Evolutionary conservation across 1,139 yeast genomes (phyloP).

Genomic region (Arxiozyma slooffiae): DNA sequence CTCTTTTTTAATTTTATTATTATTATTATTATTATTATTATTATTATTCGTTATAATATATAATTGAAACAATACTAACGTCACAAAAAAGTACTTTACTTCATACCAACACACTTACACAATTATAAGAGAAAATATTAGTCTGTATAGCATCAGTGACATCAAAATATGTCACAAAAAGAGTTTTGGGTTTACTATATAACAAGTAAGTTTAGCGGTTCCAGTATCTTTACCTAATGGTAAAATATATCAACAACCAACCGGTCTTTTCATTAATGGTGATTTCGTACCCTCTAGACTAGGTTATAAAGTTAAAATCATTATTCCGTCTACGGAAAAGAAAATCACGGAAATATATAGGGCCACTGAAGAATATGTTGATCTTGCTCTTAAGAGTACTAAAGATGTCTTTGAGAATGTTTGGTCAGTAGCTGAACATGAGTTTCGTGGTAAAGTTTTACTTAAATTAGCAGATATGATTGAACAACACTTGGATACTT

Average conservation of each 20-base stretch:
- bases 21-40: too few relatives aligned
- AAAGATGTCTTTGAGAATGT: conserved; percentile 34
- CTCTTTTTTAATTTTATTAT: neutral
- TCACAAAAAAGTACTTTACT: too few relatives aligned
- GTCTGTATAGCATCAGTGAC: conserved; percentile 13
- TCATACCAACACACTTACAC: neutral
- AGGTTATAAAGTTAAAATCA: conserved; percentile 36
- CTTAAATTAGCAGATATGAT: conserved; percentile 52
- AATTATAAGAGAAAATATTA: conserved; percentile 6
- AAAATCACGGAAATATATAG: conserved; percentile 38
- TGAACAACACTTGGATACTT: conserved; percentile 43
- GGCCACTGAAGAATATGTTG: conserved; percentile 40
- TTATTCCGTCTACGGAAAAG: conserved; percentile 41
- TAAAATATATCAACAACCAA: conserved; percentile 41
- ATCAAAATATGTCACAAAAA: conserved; percentile 7
- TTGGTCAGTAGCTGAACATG: conserved; percentile 38
- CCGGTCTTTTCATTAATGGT: conserved; percentile 42
- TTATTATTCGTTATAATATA: neutral
- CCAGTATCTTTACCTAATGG: conserved; percentile 48
- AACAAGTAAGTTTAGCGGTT: conserved; percentile 37
- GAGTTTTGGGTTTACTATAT: conserved; percentile 26
- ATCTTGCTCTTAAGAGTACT: conserved; percentile 40
- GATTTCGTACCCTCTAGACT: conserved; percentile 37
- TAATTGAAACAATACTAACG: neutral
- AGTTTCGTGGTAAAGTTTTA: conserved; percentile 44